phyloP scores from a whole-genome alignment of 2,329 filamentous ascomycete species.

The Mariannaea elegans region DNA sequence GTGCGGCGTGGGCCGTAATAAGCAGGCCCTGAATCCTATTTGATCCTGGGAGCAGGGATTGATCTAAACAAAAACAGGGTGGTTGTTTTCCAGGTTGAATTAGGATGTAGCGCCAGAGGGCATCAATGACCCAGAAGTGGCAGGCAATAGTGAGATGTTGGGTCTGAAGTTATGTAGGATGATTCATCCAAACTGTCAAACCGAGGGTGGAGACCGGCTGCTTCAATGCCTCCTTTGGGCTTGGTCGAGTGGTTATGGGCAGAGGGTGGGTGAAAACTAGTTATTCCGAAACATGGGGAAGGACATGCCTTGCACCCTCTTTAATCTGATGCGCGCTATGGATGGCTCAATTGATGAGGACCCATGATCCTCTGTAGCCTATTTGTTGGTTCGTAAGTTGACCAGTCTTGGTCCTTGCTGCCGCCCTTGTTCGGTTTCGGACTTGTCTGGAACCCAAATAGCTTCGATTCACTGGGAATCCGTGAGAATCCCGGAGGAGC shows the following conservation, averaged over 20 bases:
- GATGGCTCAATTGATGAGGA: slow-evolving; percentile 8
- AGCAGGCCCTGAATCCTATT: not conserved
- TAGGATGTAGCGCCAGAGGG: slow-evolving; percentile 1
- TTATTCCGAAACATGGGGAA: slow-evolving; percentile 11
- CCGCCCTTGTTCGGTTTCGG: not conserved
- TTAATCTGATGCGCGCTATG: slow-evolving; percentile 13
- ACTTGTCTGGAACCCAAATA: not conserved
- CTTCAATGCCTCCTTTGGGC: slow-evolving; percentile 5
- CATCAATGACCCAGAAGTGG: not conserved
- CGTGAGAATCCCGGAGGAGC: not conserved
- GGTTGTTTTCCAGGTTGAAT: not conserved
- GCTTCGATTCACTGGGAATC: too few species aligned
- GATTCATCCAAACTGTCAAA: slow-evolving; percentile 3
- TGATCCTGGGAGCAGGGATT: not conserved
- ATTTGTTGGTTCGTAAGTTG: slow-evolving; percentile 1
- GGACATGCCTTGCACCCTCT: slow-evolving; percentile 1
- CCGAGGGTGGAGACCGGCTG: not conserved
- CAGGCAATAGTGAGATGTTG: not conserved
- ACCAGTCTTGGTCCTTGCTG: not conserved
- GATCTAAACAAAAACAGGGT: not conserved
- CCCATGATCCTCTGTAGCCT: not conserved
- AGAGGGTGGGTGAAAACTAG: slow-evolving; percentile 6
- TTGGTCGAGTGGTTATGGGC: slow-evolving; percentile 8
- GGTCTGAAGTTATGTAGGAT: slow-evolving; percentile 1
- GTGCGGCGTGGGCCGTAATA: not conserved